Percentiles rank a stretch among this genome's conserved stretches.
Evolutionary conservation across 106 monocot species (phyloP).

Genomic region (Dactylorhiza incarnata): DNA sequence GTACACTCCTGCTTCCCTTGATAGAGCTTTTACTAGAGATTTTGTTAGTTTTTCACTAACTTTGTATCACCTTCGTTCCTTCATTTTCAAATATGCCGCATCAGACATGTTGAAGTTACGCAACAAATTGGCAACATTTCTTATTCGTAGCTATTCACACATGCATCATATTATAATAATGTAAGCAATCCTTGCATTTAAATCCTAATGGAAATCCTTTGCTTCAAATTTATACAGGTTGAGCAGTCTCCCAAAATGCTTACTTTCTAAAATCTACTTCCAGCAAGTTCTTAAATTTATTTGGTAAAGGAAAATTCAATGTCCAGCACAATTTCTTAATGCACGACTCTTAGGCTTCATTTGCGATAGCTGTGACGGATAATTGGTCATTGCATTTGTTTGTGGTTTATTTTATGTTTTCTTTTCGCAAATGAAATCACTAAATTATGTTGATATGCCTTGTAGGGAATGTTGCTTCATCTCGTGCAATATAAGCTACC

Average conservation of each 20-base stretch:
- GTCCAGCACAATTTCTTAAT: too few relatives aligned
- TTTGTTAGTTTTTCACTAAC: conserved; percentile 57
- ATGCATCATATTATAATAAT: conserved; percentile 51
- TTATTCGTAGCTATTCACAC: conserved; percentile 58
- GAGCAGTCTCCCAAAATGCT: background rate
- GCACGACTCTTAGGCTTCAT: too few relatives aligned
- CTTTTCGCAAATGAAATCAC: too few relatives aligned
- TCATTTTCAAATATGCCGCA: conserved; percentile 37
- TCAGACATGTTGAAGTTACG: conserved; percentile 32
- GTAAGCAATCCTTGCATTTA: conserved; percentile 21
- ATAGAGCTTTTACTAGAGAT: conserved; percentile 55
- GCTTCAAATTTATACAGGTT: background rate
- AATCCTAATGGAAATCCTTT: background rate
- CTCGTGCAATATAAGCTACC: too few relatives aligned
- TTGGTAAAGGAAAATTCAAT: too few relatives aligned
- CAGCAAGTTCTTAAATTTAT: background rate
- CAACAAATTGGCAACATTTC: conserved; percentile 60
- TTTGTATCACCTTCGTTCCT: conserved; percentile 67
- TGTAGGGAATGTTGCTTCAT: too few relatives aligned
- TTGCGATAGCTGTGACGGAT: too few relatives aligned
- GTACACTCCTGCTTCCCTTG: too few relatives aligned
- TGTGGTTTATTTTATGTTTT: too few relatives aligned
- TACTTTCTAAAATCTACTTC: background rate
- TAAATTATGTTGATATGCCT: too few relatives aligned
- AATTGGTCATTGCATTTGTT: too few relatives aligned